Evolutionary conservation across 257 asterid genomes (phyloP).

Genomic region (Salvia hispanica): DNA sequence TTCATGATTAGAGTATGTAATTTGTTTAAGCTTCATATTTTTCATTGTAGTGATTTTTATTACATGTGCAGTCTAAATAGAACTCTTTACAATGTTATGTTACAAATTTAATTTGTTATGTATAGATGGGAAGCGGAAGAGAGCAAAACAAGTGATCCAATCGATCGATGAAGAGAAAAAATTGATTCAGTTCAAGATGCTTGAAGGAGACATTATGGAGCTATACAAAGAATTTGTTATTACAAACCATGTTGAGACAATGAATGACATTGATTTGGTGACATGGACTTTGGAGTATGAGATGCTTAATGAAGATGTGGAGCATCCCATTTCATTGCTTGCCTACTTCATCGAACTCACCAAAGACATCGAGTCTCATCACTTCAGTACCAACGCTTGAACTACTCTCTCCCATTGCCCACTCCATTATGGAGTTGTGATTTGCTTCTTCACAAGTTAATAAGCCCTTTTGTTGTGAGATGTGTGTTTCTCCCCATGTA

Average conservation of each 20-base stretch:
- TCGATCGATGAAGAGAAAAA: not conserved
- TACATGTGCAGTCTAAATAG: too few relatives aligned
- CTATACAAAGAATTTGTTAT: not conserved
- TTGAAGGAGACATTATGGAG: slow-evolving; percentile 8
- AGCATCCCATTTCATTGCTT: not conserved
- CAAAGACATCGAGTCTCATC: slow-evolving; percentile 11
- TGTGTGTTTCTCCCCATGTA: too few relatives aligned
- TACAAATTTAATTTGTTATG: too few relatives aligned
- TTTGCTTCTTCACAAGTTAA: too few relatives aligned
- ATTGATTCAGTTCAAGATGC: not conserved
- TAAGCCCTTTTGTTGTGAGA: too few relatives aligned
- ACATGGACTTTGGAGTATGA: not conserved
- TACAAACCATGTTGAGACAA: slow-evolving; percentile 3
- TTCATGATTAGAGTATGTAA: too few relatives aligned
- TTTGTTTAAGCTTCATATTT: too few relatives aligned
- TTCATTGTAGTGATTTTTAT: too few relatives aligned
- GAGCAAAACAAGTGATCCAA: too few relatives aligned
- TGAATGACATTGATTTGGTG: not conserved
- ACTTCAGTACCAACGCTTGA: not conserved
- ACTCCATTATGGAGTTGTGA: too few relatives aligned
- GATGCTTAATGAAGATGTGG: slow-evolving; percentile 17
- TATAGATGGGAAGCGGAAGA: too few relatives aligned
- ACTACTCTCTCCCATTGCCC: not conserved
- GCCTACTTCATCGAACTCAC: not conserved
- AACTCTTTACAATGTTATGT: too few relatives aligned